Evolutionary conservation across 805 yeast genomes (phyloP), one percentile per base, ranked within the genome.

Genomic region (Barnettozyma siamensis): DNA sequence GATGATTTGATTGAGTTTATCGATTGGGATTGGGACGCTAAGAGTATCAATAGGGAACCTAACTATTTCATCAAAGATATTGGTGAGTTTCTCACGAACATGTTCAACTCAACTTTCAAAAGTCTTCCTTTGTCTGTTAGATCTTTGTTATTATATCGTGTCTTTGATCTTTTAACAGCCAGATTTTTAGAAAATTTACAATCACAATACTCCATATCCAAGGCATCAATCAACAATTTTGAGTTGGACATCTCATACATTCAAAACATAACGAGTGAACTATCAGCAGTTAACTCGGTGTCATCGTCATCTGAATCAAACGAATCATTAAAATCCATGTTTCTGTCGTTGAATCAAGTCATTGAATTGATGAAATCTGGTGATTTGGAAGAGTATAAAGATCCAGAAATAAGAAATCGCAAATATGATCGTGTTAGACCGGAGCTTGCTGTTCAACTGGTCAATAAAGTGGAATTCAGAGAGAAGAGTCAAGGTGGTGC

Each of bases 41-140:
- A 62, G 4, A 55, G 51, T 9, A 52, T 68, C 11, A 75, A 76
- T 48, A 59, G 53, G 1, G 84, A 80, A 42, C 93, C 96, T 13
- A 82, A 84, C 49, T 72, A 72, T 50, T 81, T 82, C 38, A 76
- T 91, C 42, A 76, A 78, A 37, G 98, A 91, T 62, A 78, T 89
- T 69, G 89, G 95, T 15, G 76, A 82, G 43, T 93, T 82, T 60
- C 70, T 91, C 56, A 85, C 84, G 48, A 86, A 87, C 62, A 75
- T 89, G 72, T 88, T 91, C 57, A 78, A 82, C 39, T 81, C 95
- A 2, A 88, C 94, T 13, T 76, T 93, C 51, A 80, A 83, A 10
- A 84, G 83, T 44, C 68, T 93, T 35, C 97, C 98, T 0, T 72
- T 73, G 34, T 75, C 84, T 5, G 80, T 91, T 43, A 76, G 85